Conservation (phyloP, 306 rosid species). For the Quercus glauca region DNA sequence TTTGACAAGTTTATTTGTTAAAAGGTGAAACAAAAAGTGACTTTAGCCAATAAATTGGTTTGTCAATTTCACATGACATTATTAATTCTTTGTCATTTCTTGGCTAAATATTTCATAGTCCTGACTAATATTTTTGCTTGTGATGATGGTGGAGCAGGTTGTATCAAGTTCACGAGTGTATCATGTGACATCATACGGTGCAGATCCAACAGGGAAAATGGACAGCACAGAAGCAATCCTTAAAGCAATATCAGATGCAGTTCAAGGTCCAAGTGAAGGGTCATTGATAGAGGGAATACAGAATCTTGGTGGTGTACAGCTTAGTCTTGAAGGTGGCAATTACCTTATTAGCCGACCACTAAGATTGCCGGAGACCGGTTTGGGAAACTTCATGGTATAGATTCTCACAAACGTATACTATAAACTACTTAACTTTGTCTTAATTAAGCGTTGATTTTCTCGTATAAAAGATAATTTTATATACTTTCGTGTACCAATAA, state of each 20-base stretch:
- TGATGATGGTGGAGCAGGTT: constrained; percentile 39
- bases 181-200: constrained; percentile 71
- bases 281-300: constrained; percentile 54
- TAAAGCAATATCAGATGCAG: constrained; percentile 63
- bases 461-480: neutral
- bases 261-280: constrained; percentile 31
- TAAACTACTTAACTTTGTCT: constrained; percentile 4
- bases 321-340: constrained; percentile 79
- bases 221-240: constrained; percentile 77
- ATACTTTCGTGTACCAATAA: neutral
- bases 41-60: too few relatives aligned
- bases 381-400: constrained; percentile 78
- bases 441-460: neutral
- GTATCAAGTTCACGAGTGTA: constrained; percentile 37
- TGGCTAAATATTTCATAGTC: neutral
- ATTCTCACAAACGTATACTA: neutral
- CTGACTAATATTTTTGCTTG: neutral
- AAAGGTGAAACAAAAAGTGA: too few relatives aligned
- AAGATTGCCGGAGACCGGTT: constrained; percentile 46
- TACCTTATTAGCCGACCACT: constrained; percentile 60
- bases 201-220: constrained; percentile 71
- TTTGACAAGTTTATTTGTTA: neutral
- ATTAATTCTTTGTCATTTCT: neutral
- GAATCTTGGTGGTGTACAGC: constrained; percentile 73
- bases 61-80: too few relatives aligned